Base-by-base conservation (phyloP, 441 rosid genomes). In the Aleurites moluccanus region DNA sequence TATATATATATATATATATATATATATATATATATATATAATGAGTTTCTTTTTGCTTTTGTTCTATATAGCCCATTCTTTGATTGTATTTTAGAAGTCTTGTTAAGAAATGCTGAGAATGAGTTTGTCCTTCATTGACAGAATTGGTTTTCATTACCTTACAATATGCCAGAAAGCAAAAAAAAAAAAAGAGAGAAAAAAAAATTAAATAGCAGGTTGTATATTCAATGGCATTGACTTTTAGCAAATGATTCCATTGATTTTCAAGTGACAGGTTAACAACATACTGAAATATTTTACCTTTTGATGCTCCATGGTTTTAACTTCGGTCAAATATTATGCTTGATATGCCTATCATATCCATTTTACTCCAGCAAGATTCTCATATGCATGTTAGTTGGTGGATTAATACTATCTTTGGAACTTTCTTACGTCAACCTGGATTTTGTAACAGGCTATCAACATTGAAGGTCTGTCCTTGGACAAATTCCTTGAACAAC, bases 401-500 rank as follows among this genome's bases (percentile, higher is more conserved):
- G 1, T 44, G 47, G 47, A 14, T 44, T 45, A 13, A 10, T 27
- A 13, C 9, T 14, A 63, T 50, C n/a, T 25, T 3, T 15, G 44
- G 63, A 55, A 28, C 14, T 50, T 77, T 44, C 65, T 77, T 64
- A 49, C 25, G 23, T 40, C 28, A 21, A 42, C 45, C 6, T n/a
- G 59, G 75, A 44, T 28, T 28, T 21, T 68, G 14, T 78, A 68
- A 63, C 88, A 93, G 99, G 97, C 92, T 61, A 86, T 94, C 47
- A 94, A 91, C 82, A 80, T 91, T 64, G 97, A 94, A 72, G 98
- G 96, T 72, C 81, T 86, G 56, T 83, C 96, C 6, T 84, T 96
- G 81, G 99, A 94, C 86, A 94, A 92, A 80, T 91, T 89, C 85
- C 80, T 92, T 1, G 98, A 92, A 81, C 97, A 89, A 68, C 92